Evolutionary conservation across 257 asterid species (phyloP).

Genomic region (Solanum tarijense): DNA sequence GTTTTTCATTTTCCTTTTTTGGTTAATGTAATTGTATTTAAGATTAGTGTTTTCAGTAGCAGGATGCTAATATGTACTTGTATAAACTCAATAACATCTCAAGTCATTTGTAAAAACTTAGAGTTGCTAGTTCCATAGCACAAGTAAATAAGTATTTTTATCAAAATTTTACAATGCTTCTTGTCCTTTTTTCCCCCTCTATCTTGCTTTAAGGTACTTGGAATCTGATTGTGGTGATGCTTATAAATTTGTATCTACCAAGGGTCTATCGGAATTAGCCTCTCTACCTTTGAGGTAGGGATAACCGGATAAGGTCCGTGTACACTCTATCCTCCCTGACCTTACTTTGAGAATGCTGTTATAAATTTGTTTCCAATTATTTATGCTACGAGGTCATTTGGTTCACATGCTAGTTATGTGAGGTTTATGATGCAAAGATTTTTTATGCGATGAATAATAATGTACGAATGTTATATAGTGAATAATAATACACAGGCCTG

Average conservation of each 20-base stretch:
- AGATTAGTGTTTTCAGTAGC: neutral
- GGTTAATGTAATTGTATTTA: neutral
- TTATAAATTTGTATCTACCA: neutral
- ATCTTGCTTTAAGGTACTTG: neutral
- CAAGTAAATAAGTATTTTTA: neutral
- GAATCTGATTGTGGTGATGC: neutral
- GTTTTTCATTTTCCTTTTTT: neutral
- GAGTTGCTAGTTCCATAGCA: neutral
- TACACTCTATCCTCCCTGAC: rapidly evolving
- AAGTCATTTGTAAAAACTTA: neutral
- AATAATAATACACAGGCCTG: neutral
- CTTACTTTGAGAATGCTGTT: neutral
- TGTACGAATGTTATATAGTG: neutral
- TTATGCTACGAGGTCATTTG: no score
- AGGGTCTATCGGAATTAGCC: neutral
- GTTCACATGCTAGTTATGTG: no score
- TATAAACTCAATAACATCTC: neutral
- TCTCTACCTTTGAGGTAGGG: neutral
- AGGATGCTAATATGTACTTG: neutral
- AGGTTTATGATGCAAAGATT: no score
- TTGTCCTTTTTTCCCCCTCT: rapidly evolving
- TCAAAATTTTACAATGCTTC: neutral
- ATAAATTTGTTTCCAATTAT: no score
- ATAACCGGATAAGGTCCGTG: neutral
- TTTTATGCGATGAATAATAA: no score